phyloP scores from a whole-genome alignment of 768 basidiomycete species.

The Phlegmacium glaucopus region DNA sequence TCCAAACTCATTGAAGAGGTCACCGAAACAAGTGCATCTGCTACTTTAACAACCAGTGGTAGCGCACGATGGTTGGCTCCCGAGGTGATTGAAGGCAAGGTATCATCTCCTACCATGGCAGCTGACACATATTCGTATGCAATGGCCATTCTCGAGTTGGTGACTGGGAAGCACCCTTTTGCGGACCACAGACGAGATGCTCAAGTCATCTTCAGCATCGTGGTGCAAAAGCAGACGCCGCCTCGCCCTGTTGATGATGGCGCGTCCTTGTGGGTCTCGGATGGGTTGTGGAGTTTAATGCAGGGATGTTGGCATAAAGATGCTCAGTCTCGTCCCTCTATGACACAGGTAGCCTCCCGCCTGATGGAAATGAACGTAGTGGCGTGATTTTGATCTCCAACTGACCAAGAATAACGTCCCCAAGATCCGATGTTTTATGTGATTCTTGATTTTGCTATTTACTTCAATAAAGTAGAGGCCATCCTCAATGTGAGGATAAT shows the following conservation, averaged over 20 bases:
- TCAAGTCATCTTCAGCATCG: slow-evolving; percentile 44
- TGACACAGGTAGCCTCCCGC: slow-evolving; percentile 32
- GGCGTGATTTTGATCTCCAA: neutral
- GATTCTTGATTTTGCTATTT: no score
- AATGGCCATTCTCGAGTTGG: slow-evolving; percentile 58
- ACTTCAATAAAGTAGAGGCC: no score
- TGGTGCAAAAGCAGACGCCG: slow-evolving; percentile 35
- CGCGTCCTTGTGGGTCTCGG: slow-evolving; percentile 36
- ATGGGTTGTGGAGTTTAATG: slow-evolving; percentile 46
- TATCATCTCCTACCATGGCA: slow-evolving; percentile 38
- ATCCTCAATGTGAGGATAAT: no score
- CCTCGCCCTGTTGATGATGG: slow-evolving; percentile 35
- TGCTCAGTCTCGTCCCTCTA: slow-evolving; percentile 35
- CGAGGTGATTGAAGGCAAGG: slow-evolving; percentile 47
- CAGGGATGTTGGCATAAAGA: slow-evolving; percentile 43
- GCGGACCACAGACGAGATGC: slow-evolving; percentile 46
- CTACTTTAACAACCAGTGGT: slow-evolving; percentile 44
- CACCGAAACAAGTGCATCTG: slow-evolving; percentile 43
- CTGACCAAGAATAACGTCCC: no score
- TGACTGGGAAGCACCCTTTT: slow-evolving; percentile 52
- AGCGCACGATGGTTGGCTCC: slow-evolving; percentile 62
- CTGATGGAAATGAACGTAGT: slow-evolving; percentile 16
- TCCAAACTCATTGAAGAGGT: slow-evolving; percentile 59
- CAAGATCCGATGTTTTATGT: no score
- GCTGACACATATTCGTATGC: slow-evolving; percentile 58